A percentile compares a stretch with the other conserved stretches of the same genome.
Conservation (phyloP, 192 early-diverging fungal species). For the Mycoemilia scoparia region DNA sequence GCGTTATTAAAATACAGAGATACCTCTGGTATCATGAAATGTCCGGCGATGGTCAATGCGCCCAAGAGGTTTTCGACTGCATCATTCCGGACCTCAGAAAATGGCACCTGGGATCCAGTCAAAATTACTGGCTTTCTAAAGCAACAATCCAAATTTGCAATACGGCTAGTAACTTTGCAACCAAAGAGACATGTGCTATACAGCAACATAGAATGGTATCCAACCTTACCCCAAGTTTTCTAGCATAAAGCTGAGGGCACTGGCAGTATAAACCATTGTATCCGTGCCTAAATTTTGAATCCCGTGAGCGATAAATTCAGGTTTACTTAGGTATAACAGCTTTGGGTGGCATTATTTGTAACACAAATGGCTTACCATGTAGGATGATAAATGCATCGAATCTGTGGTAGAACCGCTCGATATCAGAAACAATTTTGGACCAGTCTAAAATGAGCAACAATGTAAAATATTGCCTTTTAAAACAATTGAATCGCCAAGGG, state of each 20-base stretch:
- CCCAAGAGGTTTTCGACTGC: slow-evolving; percentile 92
- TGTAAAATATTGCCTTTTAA: slow-evolving; percentile 10
- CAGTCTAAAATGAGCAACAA: too few relatives aligned
- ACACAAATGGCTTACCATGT: too few relatives aligned
- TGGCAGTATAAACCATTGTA: slow-evolving; percentile 78
- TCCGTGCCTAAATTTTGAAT: too few relatives aligned
- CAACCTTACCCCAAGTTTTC: slow-evolving; percentile 95
- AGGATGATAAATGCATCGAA: slow-evolving; percentile 94
- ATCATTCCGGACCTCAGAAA: slow-evolving; percentile 95
- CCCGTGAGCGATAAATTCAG: slow-evolving; percentile 1
- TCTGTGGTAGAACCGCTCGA: slow-evolving; percentile 81
- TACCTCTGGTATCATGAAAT: slow-evolving; percentile 95
- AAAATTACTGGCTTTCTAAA: slow-evolving; percentile 94
- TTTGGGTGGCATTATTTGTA: too few relatives aligned
- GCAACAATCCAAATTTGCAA: too few relatives aligned
- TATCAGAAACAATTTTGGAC: slow-evolving; percentile 88
- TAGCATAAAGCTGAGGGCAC: slow-evolving; percentile 85
- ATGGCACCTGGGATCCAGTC: slow-evolving; percentile 92
- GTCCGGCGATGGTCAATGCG: slow-evolving; percentile 91
- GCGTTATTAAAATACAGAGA: slow-evolving; percentile 86
- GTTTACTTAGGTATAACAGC: not conserved
- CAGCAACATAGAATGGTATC: slow-evolving; percentile 14
- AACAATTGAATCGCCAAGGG: not conserved
- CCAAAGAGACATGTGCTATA: slow-evolving; percentile 3
- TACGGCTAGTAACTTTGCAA: not conserved